Base-by-base conservation (phyloP, 352 stramenopile genomes). In the Saprolegnia parasitica region DNA sequence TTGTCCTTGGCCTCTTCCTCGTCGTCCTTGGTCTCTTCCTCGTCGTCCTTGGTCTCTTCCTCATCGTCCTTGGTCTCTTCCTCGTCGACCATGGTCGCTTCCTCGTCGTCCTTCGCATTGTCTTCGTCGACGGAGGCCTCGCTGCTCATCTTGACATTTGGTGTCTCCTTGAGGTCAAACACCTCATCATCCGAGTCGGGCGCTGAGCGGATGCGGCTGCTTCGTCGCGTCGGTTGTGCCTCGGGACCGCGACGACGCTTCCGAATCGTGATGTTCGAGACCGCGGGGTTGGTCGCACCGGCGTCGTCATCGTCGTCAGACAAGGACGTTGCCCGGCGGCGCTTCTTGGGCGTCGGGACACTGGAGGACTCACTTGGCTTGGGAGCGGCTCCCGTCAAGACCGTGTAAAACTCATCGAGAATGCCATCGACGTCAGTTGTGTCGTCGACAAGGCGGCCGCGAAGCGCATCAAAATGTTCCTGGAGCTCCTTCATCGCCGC, bases 351-450 rank as follows among this genome's bases (percentile, higher is more conserved):
- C 29, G 20, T 32, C 42, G 20, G 16, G 18, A 62, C 24, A 26
- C 13, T 24, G 20, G 49, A 9, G 0, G 40, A 15, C 57, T n/a
- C 54, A 8, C 13, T 49, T 52, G 40, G 21, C 29, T 68, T 68
- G 42, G 42, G 50, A 0, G 0, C 40, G 15, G 35, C 23, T 15
- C 46, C 49, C 20, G 20, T 70, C 4, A 70, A 71, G 37, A 74
- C 73, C 45, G 83, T 62, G 57, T 87, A 78, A 40, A 94, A 94
- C 24, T 93, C 82, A 55, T 89, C 87, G 5, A 93, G 74, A 20
- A 78, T 68, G 13, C 72, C 23, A 65, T 79, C 76, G 26, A 89
- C 67, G 15, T 83, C 64, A 5, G 84, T 79, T 37, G 64, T 75
- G 15, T 81, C 74, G 10, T 50, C 62, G 45, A 82, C 83, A 45